Evolutionary conservation across 108 stramenopile species (phyloP).

Genomic region (Chaetoceros tenuissimus): DNA sequence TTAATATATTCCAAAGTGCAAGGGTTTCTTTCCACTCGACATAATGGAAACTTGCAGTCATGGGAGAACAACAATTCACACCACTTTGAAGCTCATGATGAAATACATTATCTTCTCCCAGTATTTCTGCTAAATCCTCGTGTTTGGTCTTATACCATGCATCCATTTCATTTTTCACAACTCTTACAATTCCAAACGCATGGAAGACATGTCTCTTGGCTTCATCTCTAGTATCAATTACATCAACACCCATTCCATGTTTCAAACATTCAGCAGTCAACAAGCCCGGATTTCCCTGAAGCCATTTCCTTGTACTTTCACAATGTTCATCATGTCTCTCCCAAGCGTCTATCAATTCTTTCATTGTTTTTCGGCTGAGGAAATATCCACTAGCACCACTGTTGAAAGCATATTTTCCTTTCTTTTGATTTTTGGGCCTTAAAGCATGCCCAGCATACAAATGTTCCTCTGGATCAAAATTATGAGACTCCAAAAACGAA

Average conservation of each 20-base stretch:
- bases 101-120: conserved; percentile 34
- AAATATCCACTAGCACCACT: conserved; percentile 85
- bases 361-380: conserved; percentile 65
- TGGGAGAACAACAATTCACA: conserved; percentile 50
- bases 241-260: conserved; percentile 30
- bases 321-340: conserved; percentile 27
- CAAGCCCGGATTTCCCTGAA: conserved; percentile 75
- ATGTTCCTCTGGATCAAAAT: conserved; percentile 29
- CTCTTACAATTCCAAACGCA: conserved; percentile 64
- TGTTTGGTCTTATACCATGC: conserved; percentile 82
- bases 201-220: conserved; percentile 67
- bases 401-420: conserved; percentile 44
- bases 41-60: conserved; percentile 84
- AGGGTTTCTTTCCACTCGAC: conserved; percentile 65
- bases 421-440: conserved; percentile 37
- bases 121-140: conserved; percentile 33
- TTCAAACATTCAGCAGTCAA: conserved; percentile 62
- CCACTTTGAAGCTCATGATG: conserved; percentile 36
- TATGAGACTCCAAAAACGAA: conserved; percentile 41
- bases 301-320: conserved; percentile 40
- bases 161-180: conserved; percentile 65
- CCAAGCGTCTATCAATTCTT: conserved; percentile 53
- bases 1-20: conserved; percentile 55
- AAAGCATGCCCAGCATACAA: conserved; percentile 80
- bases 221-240: conserved; percentile 60